phyloP scores from a whole-genome alignment of 805 yeast genomes.

The Metschnikowia baotianmanensis region DNA sequence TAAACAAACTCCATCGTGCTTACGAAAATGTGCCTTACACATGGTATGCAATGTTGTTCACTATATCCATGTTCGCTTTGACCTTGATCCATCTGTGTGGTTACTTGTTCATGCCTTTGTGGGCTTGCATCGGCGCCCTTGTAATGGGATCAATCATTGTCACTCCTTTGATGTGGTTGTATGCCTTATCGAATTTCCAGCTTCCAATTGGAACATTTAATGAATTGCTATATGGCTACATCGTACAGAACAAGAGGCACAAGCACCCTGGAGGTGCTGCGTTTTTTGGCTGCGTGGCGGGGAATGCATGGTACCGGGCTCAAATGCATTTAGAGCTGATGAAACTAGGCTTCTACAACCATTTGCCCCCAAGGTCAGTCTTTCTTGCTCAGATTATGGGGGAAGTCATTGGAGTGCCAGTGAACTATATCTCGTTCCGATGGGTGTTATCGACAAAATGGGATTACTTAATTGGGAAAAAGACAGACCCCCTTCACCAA shows the following conservation, averaged over 20 bases:
- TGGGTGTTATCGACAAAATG: slow-evolving; percentile 46
- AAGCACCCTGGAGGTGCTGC: slow-evolving; percentile 50
- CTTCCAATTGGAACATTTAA: slow-evolving; percentile 52
- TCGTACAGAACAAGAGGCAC: slow-evolving; percentile 34
- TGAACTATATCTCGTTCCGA: slow-evolving; percentile 47
- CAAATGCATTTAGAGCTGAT: slow-evolving; percentile 39
- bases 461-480: slow-evolving; percentile 33
- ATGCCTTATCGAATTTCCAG: slow-evolving; percentile 51
- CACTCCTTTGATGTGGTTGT: slow-evolving; percentile 48
- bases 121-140: slow-evolving; percentile 45
- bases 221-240: slow-evolving; percentile 46
- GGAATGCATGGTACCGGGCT: slow-evolving; percentile 53
- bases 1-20: slow-evolving; percentile 38
- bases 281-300: slow-evolving; percentile 51
- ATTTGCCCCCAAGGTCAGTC: slow-evolving; percentile 49
- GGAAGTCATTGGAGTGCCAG: slow-evolving; percentile 51
- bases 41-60: slow-evolving; percentile 42
- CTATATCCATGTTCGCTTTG: slow-evolving; percentile 23
- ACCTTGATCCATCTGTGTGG: slow-evolving; percentile 14
- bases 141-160: slow-evolving; percentile 45
- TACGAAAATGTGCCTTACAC: slow-evolving; percentile 42
- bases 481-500: slow-evolving; percentile 46
- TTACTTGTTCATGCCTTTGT: slow-evolving; percentile 41
- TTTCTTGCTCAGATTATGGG: slow-evolving; percentile 53
- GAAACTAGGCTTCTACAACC: slow-evolving; percentile 53